Base-by-base conservation (phyloP, 176 grass and related monocot genomes). In the Calamus simplicifolius region DNA sequence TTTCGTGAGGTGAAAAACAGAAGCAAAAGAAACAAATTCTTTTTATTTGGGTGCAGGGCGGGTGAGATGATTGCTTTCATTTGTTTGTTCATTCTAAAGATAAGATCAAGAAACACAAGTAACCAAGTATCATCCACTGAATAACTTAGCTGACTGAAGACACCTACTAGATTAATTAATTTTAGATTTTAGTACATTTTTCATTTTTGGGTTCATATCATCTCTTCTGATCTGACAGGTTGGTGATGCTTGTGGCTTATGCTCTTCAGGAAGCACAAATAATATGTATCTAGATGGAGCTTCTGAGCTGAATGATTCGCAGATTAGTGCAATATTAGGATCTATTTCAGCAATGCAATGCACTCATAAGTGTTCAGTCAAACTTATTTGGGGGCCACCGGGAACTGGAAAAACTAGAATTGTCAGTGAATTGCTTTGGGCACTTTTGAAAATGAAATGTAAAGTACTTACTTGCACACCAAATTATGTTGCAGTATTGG, bases 321-420 rank as follows among this genome's bases (percentile, higher is more conserved):
- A 95, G 67, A 8, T 81, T 2, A 70, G 75, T 65, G 82, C 70
- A 17, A n/a, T 95, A 48, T 49, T 73, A 52, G 78, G 72, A 66
- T 74, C 81, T n/a, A 68, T 86, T 59, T 80, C 70, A 56, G 72
- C 79, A 31, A 50, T 83, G 16, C 23, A 13, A 54, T 76, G 73
- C 51, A 60, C n/a, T 49, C 70, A 72, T 86, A 62, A 5, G 25
- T 78, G 77, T 61, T 70, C 67, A 26, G 73, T 80, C 8, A 76
- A 86, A 69, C 85, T 95, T 80, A 75, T 89, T 61, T 84, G 90
- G 82, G 90, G 90, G 1, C 90, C 90, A 56, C 90, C 90, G 56
- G 90, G 90, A 52, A 89, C 85, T 15, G 85, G 90, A n/a, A 89
- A 95, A 62, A 95, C 90, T 18, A 95, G 84, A 58, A 89, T 80